Conservation (phyloP, 73 alveolate species). For the Stentor roeselii region DNA sequence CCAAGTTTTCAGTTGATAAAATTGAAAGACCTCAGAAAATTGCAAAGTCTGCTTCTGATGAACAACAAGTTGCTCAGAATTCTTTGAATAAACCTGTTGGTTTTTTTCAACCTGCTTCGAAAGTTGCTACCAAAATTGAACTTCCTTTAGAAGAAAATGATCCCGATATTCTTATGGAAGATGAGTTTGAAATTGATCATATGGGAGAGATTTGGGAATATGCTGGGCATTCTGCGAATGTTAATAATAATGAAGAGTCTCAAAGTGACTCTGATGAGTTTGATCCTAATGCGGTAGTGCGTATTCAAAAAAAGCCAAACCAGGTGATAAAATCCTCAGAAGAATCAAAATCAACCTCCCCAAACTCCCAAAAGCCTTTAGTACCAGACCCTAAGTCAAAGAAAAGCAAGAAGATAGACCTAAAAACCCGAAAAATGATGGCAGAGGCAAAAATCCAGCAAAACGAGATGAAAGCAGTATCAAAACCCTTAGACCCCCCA, state of each 20-base stretch:
- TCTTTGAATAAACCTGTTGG: neutral
- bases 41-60: neutral
- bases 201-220: constrained; percentile 24
- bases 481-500: neutral
- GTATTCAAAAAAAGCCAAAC: neutral
- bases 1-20: neutral
- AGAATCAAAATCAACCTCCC: neutral
- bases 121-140: neutral
- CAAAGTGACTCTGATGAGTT: neutral
- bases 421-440: neutral
- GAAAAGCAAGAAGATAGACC: neutral
- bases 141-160: neutral
- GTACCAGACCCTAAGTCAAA: neutral
- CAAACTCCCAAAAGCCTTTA: neutral
- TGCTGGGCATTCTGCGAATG: constrained; percentile 16
- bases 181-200: constrained; percentile 6
- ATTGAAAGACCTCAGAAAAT: neutral
- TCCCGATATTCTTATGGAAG: neutral
- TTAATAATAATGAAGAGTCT: constrained; percentile 17
- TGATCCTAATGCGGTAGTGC: neutral
- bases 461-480: constrained; percentile 8
- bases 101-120: neutral
- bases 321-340: neutral
- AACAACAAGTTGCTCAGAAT: neutral
- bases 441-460: constrained; percentile 24